Evolutionary conservation across 2,329 filamentous ascomycete species (phyloP).

Genomic region (Colletotrichum australisinense): DNA sequence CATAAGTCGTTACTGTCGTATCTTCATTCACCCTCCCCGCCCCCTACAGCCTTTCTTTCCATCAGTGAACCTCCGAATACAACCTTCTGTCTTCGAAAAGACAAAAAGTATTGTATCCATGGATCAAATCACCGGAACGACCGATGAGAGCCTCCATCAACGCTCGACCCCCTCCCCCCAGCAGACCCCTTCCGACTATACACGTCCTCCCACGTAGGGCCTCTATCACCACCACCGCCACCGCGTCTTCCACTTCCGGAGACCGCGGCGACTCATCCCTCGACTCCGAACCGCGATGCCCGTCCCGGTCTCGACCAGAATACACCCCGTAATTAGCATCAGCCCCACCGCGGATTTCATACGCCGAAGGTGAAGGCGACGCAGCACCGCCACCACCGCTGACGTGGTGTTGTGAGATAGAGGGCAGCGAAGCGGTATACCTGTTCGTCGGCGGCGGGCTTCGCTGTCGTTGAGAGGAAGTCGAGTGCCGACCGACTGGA

Average conservation of each 20-base stretch:
- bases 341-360: neutral
- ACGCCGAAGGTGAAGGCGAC: neutral
- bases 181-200: slow-evolving; percentile 3
- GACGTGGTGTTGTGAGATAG: slow-evolving; percentile 7
- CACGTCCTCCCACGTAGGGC: slow-evolving; percentile 26
- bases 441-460: slow-evolving; percentile 24
- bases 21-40: neutral
- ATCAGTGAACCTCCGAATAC: neutral
- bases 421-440: slow-evolving; percentile 22
- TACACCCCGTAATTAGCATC: slow-evolving; percentile 19
- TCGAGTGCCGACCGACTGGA: slow-evolving; percentile 20
- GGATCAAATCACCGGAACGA: slow-evolving; percentile 13
- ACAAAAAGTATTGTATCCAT: neutral
- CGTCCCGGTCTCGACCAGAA: neutral
- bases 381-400: neutral
- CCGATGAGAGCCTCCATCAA: slow-evolving; percentile 5
- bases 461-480: neutral
- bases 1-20: neutral
- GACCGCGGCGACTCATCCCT: slow-evolving; percentile 24
- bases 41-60: neutral
- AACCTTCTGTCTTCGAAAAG: neutral
- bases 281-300: neutral
- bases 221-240: neutral
- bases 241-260: neutral
- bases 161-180: neutral